These are phyloP conservation scores for Cordyceps tenuipes DNA, from an alignment of 2,329 filamentous ascomycete species.

Conservation along the genomic window DNA sequence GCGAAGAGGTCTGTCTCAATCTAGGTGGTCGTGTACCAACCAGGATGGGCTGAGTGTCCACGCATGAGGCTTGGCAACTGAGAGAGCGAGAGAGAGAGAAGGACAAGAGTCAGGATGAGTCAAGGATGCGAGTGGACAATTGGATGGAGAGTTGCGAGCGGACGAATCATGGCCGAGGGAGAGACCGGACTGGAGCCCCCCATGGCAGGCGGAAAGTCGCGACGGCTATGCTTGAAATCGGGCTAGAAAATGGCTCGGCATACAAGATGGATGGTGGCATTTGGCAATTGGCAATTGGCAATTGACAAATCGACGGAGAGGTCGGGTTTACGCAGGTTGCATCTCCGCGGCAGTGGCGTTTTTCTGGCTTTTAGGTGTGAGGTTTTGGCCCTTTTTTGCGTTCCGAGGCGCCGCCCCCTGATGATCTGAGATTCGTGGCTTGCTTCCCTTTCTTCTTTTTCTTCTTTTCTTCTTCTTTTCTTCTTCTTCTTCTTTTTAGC, in stretches of 20 bases:
- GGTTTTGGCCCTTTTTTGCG: background rate
- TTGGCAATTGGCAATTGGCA: background rate
- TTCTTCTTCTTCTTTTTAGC: too few species aligned
- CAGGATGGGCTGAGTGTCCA: background rate
- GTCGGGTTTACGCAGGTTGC: background rate
- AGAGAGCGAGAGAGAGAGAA: background rate
- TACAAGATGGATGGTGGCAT: background rate
- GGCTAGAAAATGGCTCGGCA: slow-evolving; percentile 4
- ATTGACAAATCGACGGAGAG: background rate
- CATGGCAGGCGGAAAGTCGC: background rate
- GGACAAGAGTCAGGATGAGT: background rate
- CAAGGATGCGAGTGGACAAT: background rate
- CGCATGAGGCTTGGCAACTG: background rate
- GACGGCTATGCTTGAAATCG: slow-evolving; percentile 1
- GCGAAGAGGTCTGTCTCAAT: slow-evolving; percentile 1
- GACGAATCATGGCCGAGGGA: background rate
- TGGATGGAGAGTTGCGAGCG: background rate
- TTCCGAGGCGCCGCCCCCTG: background rate
- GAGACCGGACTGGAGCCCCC: background rate
- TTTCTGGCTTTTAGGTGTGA: background rate
- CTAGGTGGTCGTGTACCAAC: background rate
- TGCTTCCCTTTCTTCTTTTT: background rate
- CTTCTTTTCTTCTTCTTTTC: too few species aligned
- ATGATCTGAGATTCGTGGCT: background rate
- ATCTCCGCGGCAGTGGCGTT: background rate